Conservation (phyloP, 371 early-diverging fungal genomes). For the Parasitella parasitica region DNA sequence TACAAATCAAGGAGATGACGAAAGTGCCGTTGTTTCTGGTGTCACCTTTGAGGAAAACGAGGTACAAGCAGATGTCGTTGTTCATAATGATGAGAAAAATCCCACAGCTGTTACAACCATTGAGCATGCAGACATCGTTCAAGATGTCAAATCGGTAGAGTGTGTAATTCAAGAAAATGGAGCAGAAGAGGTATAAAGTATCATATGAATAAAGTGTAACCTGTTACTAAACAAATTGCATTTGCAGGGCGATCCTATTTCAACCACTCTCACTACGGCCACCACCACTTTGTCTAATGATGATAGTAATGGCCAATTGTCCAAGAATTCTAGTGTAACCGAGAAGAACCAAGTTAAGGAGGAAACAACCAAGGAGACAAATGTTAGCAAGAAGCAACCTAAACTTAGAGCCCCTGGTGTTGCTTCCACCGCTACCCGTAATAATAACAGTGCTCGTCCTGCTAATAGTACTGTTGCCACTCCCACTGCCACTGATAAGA, state of each 20-base stretch:
- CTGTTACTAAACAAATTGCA: background rate
- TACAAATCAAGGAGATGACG: background rate
- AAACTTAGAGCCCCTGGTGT: slow-evolving; percentile 8
- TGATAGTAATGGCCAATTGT: background rate
- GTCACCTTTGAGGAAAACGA: background rate
- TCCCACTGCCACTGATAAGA: slow-evolving; percentile 1
- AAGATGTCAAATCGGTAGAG: background rate
- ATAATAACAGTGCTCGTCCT: background rate
- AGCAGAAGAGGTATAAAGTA: background rate
- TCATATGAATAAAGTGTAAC: background rate
- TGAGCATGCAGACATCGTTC: background rate
- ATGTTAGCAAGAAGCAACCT: slow-evolving; percentile 1
- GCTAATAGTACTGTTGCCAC: background rate
- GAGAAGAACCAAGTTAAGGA: background rate
- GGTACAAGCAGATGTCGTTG: background rate
- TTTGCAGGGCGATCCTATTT: background rate
- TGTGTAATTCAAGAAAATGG: background rate
- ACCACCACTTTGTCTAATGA: background rate
- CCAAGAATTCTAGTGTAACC: slow-evolving; percentile 1
- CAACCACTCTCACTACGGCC: background rate
- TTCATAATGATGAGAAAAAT: background rate
- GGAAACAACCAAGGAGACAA: slow-evolving; percentile 6
- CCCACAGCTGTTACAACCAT: too few relatives aligned
- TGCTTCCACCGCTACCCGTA: background rate
- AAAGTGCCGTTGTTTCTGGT: background rate